Conservation (phyloP, 2,329 filamentous ascomycete species). For the Penicillium thymicola region DNA sequence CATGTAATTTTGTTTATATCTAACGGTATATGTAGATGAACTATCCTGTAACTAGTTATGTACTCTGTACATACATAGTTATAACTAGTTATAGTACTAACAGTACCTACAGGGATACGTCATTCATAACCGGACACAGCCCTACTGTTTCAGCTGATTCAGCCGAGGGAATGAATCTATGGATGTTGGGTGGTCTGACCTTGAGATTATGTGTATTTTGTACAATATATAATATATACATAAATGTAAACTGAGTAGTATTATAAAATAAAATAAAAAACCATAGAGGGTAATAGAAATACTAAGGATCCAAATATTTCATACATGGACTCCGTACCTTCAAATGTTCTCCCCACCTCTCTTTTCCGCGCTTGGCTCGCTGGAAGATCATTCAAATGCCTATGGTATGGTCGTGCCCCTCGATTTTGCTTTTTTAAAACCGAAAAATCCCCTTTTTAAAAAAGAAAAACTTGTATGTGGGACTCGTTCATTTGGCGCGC, state of each 20-base stretch:
- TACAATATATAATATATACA: background rate
- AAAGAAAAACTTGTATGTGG: background rate
- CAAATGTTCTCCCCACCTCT: no score
- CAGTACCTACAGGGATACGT: background rate
- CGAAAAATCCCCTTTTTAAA: background rate
- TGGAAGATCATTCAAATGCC: background rate
- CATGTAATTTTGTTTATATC: no score
- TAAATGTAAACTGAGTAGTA: no score
- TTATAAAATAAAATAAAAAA: no score
- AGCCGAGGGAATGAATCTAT: background rate
- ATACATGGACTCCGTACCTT: no score
- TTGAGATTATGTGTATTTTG: background rate
- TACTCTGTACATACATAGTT: no score
- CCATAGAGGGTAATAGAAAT: no score
- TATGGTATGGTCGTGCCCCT: background rate
- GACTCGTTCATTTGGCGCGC: background rate
- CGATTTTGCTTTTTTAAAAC: background rate
- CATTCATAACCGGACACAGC: background rate
- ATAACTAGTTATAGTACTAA: no score
- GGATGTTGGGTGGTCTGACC: background rate
- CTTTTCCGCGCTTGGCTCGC: conserved; percentile 7
- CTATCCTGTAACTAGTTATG: no score
- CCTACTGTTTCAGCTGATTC: background rate
- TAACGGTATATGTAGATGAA: no score
- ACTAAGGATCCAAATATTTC: no score